Conservation (phyloP, 768 basidiomycete species). For the Trametes cingulata region DNA sequence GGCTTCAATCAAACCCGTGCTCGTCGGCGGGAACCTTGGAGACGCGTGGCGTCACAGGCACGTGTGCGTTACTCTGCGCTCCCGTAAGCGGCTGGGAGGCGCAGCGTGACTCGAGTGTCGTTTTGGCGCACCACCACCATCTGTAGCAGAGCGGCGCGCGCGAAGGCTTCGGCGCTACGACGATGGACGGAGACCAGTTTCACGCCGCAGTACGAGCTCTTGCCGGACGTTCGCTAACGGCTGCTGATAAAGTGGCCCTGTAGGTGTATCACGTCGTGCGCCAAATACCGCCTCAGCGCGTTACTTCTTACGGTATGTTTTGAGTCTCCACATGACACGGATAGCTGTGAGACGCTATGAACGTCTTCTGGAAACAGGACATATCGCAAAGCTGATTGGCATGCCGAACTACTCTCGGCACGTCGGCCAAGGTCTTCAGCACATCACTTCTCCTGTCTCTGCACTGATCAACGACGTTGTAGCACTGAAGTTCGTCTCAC, state of each 20-base stretch:
- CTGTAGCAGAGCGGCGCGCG: background rate
- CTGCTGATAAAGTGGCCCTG: background rate
- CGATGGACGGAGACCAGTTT: slow-evolving; percentile 19
- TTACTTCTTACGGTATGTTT: slow-evolving; percentile 73
- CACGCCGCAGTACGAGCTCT: slow-evolving; percentile 10
- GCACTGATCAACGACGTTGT: background rate
- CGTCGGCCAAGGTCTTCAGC: slow-evolving; percentile 70
- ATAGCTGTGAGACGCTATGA: background rate
- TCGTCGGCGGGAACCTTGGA: no score
- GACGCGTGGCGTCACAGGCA: no score
- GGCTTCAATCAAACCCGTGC: no score
- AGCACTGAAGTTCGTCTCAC: slow-evolving; percentile 80
- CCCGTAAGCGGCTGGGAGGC: no score
- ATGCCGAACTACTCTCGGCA: slow-evolving; percentile 80
- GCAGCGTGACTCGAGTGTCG: no score
- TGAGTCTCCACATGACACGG: background rate
- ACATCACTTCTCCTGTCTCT: background rate
- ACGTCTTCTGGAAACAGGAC: slow-evolving; percentile 46
- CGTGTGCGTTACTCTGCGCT: no score
- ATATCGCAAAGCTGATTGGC: slow-evolving; percentile 77
- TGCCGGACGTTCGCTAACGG: background rate
- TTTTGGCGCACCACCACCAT: background rate
- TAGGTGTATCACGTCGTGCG: slow-evolving; percentile 77
- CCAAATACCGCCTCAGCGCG: slow-evolving; percentile 63
- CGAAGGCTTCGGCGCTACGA: background rate